Conservation (phyloP, 2,329 filamentous ascomycete genomes). For the Reticulascus tulasneorum region DNA sequence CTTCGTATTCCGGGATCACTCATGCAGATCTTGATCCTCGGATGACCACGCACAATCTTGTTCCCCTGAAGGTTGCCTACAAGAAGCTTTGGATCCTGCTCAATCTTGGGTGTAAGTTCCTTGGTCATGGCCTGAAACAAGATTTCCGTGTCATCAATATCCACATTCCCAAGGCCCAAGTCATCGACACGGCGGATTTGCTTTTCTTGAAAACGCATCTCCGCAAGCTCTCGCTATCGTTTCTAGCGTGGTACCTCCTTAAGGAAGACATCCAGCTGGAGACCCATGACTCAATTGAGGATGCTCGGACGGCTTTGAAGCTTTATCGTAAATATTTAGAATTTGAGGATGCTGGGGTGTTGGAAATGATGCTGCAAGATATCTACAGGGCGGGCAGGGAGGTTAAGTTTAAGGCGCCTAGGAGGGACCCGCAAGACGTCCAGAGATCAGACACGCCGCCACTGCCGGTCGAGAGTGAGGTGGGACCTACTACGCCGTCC, state of each 20-base stretch:
- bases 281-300: constrained; percentile 92
- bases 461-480: constrained; percentile 31
- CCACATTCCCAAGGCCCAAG: constrained; percentile 82
- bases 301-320: constrained; percentile 84
- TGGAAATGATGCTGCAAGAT: constrained; percentile 80
- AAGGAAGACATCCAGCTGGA: constrained; percentile 92
- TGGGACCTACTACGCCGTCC: constrained; percentile 42
- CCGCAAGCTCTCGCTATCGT: constrained; percentile 86
- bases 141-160: constrained; percentile 99
- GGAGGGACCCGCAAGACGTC: constrained; percentile 39
- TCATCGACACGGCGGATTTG: constrained; percentile 90
- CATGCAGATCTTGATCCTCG: constrained; percentile 78
- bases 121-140: constrained; percentile 89
- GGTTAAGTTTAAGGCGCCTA: constrained; percentile 48
- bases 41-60: constrained; percentile 74
- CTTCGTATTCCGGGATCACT: constrained; percentile 87
- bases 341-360: constrained; percentile 78
- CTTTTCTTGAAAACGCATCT: constrained; percentile 79
- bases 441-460: constrained; percentile 53
- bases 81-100: constrained; percentile 97
- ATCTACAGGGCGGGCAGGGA: constrained; percentile 62
- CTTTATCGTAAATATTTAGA: constrained; percentile 88
- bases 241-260: constrained; percentile 85
- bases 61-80: constrained; percentile 87
- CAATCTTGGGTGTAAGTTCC: constrained; percentile 89